These are phyloP conservation scores for Agaricus sinodeliciosus DNA, from an alignment of 768 basidiomycete species.

Conservation along the genomic window DNA sequence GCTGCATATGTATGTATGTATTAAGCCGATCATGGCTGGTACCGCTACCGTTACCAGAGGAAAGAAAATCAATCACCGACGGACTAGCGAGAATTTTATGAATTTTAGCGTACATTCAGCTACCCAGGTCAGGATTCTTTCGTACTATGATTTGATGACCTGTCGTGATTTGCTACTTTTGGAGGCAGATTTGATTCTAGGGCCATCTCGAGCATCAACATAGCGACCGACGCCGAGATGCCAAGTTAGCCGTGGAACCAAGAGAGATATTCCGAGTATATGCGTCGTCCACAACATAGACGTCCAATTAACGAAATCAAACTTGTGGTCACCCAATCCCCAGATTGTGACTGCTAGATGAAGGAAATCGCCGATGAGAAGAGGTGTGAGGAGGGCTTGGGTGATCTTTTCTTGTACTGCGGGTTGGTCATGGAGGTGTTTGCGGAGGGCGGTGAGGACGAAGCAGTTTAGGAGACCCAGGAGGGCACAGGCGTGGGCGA, in stretches of 20 bases:
- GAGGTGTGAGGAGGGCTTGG: conserved; percentile 54
- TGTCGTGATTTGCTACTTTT: background rate
- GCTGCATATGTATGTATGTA: background rate
- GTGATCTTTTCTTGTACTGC: conserved; percentile 71
- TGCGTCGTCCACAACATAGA: conserved; percentile 67
- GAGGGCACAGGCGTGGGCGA: conserved; percentile 73
- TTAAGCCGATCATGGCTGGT: background rate
- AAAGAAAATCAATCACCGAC: background rate
- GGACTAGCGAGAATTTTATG: background rate
- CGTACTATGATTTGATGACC: background rate
- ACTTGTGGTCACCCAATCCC: conserved; percentile 68
- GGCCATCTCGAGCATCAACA: conserved; percentile 55
- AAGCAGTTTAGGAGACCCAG: conserved; percentile 67
- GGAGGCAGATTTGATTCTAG: background rate
- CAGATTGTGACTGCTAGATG: conserved; percentile 67
- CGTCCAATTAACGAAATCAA: conserved; percentile 56
- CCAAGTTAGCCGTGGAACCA: conserved; percentile 71
- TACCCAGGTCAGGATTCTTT: background rate
- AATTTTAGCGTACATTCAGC: background rate
- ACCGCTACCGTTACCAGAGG: background rate
- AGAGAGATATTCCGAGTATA: conserved; percentile 51
- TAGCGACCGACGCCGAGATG: conserved; percentile 72
- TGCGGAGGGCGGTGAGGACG: conserved; percentile 54
- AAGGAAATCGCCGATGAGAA: conserved; percentile 61
- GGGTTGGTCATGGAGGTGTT: conserved; percentile 49